Conservation (phyloP, 768 basidiomycete species). For the Imleria badia region DNA sequence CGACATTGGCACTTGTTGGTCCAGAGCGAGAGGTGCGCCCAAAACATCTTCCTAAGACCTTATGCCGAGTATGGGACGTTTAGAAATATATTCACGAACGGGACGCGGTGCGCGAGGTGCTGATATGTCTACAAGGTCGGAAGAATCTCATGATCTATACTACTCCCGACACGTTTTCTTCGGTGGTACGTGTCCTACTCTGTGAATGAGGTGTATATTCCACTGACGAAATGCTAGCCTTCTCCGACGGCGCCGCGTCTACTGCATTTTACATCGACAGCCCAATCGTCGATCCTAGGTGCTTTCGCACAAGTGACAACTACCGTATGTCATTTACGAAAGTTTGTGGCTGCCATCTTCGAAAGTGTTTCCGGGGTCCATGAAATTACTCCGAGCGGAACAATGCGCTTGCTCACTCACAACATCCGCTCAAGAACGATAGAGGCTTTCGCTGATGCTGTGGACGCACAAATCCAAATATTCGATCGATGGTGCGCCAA, state of each 20-base stretch:
- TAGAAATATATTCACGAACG: conserved; percentile 74
- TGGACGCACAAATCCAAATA: conserved; percentile 54
- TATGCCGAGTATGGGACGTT: not conserved
- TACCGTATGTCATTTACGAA: conserved; percentile 59
- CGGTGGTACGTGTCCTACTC: conserved; percentile 27
- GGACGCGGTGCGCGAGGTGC: conserved; percentile 73
- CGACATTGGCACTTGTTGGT: conserved; percentile 40
- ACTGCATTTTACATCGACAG: conserved; percentile 62
- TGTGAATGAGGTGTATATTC: not conserved
- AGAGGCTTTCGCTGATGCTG: conserved; percentile 82
- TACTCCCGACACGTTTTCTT: conserved; percentile 32
- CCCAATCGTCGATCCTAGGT: conserved; percentile 64
- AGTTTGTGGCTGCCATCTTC: conserved; percentile 54
- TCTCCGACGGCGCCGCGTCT: conserved; percentile 56
- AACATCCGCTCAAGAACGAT: conserved; percentile 51
- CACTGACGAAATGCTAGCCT: conserved; percentile 36
- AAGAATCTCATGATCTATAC: conserved; percentile 55
- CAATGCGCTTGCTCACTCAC: conserved; percentile 24
- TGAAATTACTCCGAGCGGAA: conserved; percentile 24
- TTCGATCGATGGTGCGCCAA: conserved; percentile 73
- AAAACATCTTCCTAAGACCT: not conserved
- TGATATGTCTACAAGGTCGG: conserved; percentile 74
- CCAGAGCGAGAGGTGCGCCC: conserved; percentile 42
- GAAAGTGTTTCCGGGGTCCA: conserved; percentile 24
- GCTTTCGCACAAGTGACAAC: conserved; percentile 62